phyloP scores from a whole-genome alignment of 164 flowering plant species.

The Tetracentron sinense region DNA sequence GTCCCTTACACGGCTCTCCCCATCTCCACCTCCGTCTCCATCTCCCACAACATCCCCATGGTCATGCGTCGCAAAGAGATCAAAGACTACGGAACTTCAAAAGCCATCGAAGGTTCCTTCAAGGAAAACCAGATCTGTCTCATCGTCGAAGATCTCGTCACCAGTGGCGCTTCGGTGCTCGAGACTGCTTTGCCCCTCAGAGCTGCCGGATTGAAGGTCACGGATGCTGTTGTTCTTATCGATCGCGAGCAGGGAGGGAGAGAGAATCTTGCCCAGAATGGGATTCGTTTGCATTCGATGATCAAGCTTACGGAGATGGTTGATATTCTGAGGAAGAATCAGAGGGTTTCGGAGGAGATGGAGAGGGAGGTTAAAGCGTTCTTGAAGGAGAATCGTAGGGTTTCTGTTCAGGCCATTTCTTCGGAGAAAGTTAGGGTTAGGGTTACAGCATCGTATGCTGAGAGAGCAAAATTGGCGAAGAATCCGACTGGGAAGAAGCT shows the following conservation, averaged over 20 bases:
- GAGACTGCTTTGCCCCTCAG: slow-evolving; percentile 88
- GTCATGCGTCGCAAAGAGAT: slow-evolving; percentile 92
- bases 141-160: slow-evolving; percentile 80
- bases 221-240: slow-evolving; percentile 85
- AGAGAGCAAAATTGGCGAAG: slow-evolving; percentile 63
- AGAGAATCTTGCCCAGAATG: slow-evolving; percentile 73
- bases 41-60: slow-evolving; percentile 65
- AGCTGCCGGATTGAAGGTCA: slow-evolving; percentile 63
- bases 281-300: slow-evolving; percentile 68
- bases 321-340: slow-evolving; percentile 56
- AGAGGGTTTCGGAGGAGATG: slow-evolving; percentile 66
- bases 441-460: slow-evolving; percentile 38
- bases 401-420: slow-evolving; percentile 38
- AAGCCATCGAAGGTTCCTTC: slow-evolving; percentile 74
- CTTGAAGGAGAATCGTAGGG: slow-evolving; percentile 67
- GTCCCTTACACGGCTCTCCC: slow-evolving; percentile 98
- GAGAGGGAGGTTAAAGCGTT: slow-evolving; percentile 43
- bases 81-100: slow-evolving; percentile 80
- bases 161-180: slow-evolving; percentile 89
- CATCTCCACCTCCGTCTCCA: slow-evolving; percentile 78
- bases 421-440: slow-evolving; percentile 13
- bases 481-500: slow-evolving; percentile 77
- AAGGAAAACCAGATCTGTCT: slow-evolving; percentile 45
- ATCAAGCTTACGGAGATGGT: slow-evolving; percentile 73
- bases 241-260: slow-evolving; percentile 94